A percentile compares a stretch with the other conserved stretches of the same genome.
Evolutionary conservation across 495 filamentous ascomycete species (phyloP).

Genomic region (Podospora anserina): DNA sequence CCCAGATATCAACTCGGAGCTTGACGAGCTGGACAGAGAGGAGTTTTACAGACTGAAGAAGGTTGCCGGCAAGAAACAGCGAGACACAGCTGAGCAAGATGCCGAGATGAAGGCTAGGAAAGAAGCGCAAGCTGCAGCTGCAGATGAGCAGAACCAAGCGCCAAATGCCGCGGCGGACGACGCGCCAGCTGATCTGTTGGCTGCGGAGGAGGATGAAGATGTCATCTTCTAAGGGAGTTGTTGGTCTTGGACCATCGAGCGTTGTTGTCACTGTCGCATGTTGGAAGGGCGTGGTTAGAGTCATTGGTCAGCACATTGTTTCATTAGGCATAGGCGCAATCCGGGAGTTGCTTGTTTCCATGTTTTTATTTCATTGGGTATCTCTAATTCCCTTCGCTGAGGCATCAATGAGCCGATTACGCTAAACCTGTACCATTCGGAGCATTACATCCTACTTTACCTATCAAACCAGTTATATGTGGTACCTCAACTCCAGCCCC

Average conservation of each 20-base stretch:
- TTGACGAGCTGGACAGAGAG: slow-evolving; percentile 96
- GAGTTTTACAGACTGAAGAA: slow-evolving; percentile 99
- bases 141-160: slow-evolving; percentile 42
- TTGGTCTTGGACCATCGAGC: neutral
- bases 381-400: slow-evolving; percentile 3
- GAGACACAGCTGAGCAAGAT: slow-evolving; percentile 71
- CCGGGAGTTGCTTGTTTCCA: slow-evolving; percentile 21
- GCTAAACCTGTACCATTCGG: neutral
- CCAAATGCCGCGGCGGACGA: slow-evolving; percentile 48
- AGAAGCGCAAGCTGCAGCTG: slow-evolving; percentile 34
- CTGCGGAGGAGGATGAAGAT: slow-evolving; percentile 85
- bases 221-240: slow-evolving; percentile 78
- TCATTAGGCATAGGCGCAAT: slow-evolving; percentile 25
- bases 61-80: slow-evolving; percentile 91
- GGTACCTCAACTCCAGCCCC: neutral
- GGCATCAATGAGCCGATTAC: neutral
- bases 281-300: slow-evolving; percentile 1
- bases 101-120: slow-evolving; percentile 65
- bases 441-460: neutral
- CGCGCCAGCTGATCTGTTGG: slow-evolving; percentile 64
- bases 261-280: slow-evolving; percentile 15
- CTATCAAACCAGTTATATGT: neutral
- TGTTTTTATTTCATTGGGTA: slow-evolving; percentile 24
- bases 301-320: slow-evolving; percentile 10
- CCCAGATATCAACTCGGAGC: slow-evolving; percentile 93